Conservation (phyloP, 106 monocot species). For the Triglochin maritima region DNA sequence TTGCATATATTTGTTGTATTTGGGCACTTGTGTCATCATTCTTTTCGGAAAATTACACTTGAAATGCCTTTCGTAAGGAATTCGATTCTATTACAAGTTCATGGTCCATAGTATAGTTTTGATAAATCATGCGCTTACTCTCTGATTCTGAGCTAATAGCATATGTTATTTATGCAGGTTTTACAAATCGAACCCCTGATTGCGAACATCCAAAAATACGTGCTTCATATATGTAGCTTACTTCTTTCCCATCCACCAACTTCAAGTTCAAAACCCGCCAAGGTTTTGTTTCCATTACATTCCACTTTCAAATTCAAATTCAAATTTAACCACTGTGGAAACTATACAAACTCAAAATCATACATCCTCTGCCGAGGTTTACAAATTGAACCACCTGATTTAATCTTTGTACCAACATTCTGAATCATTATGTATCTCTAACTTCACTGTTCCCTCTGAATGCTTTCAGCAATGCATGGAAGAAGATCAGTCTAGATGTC, state of each 20-base stretch:
- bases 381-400: not conserved
- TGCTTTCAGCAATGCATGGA: conserved; percentile 17
- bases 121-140: not conserved
- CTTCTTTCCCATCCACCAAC: conserved; percentile 19
- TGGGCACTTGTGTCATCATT: not conserved
- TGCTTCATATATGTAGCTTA: conserved; percentile 25
- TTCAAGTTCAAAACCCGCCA: conserved; percentile 12
- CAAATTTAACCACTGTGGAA: not conserved
- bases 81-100: not conserved
- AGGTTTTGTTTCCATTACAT: conserved; percentile 31
- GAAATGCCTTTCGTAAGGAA: not conserved
- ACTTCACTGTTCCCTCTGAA: not conserved
- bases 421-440: not conserved
- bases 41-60: not conserved
- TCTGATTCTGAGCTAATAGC: not conserved
- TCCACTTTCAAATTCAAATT: not conserved
- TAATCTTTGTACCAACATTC: not conserved
- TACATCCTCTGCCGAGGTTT: too few species aligned
- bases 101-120: not conserved
- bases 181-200: conserved; percentile 47
- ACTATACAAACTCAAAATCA: too few species aligned
- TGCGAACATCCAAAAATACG: conserved; percentile 32
- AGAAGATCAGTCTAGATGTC: conserved; percentile 33
- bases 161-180: conserved; percentile 34
- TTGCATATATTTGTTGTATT: not conserved